Evolutionary conservation across 176 grass and related monocot genomes (phyloP).

Genomic region (Thinopyrum elongatum): DNA sequence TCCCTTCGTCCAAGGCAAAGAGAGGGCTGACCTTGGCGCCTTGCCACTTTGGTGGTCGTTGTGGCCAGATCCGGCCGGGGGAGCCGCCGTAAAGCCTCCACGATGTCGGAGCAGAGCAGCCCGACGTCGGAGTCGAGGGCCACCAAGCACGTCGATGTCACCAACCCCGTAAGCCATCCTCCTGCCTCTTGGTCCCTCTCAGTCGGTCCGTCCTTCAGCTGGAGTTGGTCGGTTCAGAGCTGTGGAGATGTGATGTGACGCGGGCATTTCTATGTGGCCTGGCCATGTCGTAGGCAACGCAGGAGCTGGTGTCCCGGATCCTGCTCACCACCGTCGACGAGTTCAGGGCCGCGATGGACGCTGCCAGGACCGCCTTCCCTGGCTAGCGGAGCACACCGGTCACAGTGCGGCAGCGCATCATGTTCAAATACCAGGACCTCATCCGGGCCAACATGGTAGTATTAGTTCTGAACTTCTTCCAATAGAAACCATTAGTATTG

Average conservation of each 20-base stretch:
- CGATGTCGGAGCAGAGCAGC: too few relatives aligned
- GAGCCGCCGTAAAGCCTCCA: too few relatives aligned
- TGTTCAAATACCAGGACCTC: constrained; percentile 97
- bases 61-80: too few relatives aligned
- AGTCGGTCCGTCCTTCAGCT: neutral
- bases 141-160: constrained; percentile 68
- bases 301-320: constrained; percentile 87
- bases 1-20: too few relatives aligned
- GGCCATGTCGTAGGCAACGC: constrained; percentile 82
- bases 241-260: neutral
- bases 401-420: constrained; percentile 82
- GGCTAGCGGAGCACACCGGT: constrained; percentile 81
- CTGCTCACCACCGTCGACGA: constrained; percentile 86
- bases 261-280: neutral
- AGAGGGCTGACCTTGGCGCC: too few relatives aligned
- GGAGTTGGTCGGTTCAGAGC: neutral
- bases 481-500: neutral
- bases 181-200: neutral
- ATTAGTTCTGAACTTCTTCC: neutral
- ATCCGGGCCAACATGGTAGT: constrained; percentile 93
- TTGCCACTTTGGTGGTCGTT: too few relatives aligned
- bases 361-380: constrained; percentile 79
- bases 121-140: constrained; percentile 64
- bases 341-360: constrained; percentile 73
- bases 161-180: constrained; percentile 63